Evolutionary conservation across 169 alveolate species (phyloP).

Genomic region (Eimeria zaria): DNA sequence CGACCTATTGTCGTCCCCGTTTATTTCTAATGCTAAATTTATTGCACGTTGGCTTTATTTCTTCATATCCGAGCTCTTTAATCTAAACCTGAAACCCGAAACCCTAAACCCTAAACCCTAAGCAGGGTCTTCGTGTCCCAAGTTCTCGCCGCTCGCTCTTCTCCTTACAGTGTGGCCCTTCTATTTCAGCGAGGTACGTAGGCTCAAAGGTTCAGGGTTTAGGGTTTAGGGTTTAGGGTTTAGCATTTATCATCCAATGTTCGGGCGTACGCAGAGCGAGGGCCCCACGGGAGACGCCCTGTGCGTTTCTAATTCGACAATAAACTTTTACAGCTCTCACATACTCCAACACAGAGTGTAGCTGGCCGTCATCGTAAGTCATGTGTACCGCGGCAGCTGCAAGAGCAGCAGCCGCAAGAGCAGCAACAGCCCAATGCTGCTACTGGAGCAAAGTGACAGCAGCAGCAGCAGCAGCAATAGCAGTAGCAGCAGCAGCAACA

Average conservation of each 20-base stretch:
- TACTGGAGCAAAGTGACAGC: not conserved
- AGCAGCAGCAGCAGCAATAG: slow-evolving; percentile 33
- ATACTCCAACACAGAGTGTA: not conserved
- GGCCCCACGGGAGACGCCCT: slow-evolving; percentile 51
- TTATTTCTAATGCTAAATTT: slow-evolving; percentile 15
- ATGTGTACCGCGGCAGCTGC: slow-evolving; percentile 19
- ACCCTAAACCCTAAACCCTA: slow-evolving; percentile 15
- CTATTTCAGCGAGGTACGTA: not conserved
- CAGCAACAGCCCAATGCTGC: not conserved
- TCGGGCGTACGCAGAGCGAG: slow-evolving; percentile 28
- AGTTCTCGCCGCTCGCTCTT: slow-evolving; percentile 1
- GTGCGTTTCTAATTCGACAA: not conserved
- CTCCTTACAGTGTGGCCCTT: not conserved
- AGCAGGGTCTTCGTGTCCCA: not conserved
- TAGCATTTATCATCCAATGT: not conserved
- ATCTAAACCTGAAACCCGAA: slow-evolving; percentile 7
- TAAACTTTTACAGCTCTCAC: not conserved
- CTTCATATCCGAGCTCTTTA: not conserved
- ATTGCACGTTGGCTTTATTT: slow-evolving; percentile 8
- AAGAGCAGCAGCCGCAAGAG: not conserved
- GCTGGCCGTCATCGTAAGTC: not conserved
- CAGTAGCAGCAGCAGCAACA: slow-evolving; percentile 3
- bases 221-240: slow-evolving; percentile 47
- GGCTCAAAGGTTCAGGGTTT: not conserved
- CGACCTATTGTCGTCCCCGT: not conserved